Evolutionary conservation across 352 stramenopile genomes (phyloP).

Genomic region (Pythium dissimile): DNA sequence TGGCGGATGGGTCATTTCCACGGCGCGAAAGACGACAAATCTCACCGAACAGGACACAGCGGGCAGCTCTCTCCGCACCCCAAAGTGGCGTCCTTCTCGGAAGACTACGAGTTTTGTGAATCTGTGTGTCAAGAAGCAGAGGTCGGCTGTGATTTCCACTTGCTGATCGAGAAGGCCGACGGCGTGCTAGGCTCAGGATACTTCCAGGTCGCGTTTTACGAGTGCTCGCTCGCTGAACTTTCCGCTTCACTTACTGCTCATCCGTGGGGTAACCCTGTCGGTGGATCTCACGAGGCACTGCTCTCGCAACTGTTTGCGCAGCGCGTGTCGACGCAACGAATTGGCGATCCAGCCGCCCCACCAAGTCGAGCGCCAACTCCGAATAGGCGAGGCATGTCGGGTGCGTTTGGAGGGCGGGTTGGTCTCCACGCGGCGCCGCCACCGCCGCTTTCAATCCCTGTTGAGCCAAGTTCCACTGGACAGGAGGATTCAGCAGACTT

Average conservation of each 20-base stretch:
- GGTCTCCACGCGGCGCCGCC: not conserved
- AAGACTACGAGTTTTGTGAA: slow-evolving; percentile 80
- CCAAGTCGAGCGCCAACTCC: not conserved
- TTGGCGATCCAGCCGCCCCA: no score
- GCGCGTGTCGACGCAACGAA: not conserved
- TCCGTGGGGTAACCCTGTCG: slow-evolving; percentile 18
- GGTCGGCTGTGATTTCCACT: slow-evolving; percentile 69
- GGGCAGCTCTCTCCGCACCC: slow-evolving; percentile 32
- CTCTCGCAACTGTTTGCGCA: slow-evolving; percentile 9
- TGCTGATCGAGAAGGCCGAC: slow-evolving; percentile 64
- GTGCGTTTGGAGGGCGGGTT: slow-evolving; percentile 4
- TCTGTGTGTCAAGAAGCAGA: slow-evolving; percentile 48
- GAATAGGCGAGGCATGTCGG: not conserved
- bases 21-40: slow-evolving; percentile 68
- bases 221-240: slow-evolving; percentile 71
- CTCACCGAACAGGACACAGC: slow-evolving; percentile 37
- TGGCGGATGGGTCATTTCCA: slow-evolving; percentile 82
- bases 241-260: slow-evolving; percentile 36
- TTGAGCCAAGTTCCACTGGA: slow-evolving; percentile 11
- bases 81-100: slow-evolving; percentile 48
- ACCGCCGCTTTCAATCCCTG: slow-evolving; percentile 1
- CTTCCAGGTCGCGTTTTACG: slow-evolving; percentile 87
- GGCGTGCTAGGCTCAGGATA: slow-evolving; percentile 60
- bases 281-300: not conserved
- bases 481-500: not conserved